Percentiles rank a stretch among this genome's conserved stretches.
These are phyloP conservation scores for Alternaria triticina DNA, from an alignment of 2,329 filamentous ascomycete genomes.

Conservation along the genomic window DNA sequence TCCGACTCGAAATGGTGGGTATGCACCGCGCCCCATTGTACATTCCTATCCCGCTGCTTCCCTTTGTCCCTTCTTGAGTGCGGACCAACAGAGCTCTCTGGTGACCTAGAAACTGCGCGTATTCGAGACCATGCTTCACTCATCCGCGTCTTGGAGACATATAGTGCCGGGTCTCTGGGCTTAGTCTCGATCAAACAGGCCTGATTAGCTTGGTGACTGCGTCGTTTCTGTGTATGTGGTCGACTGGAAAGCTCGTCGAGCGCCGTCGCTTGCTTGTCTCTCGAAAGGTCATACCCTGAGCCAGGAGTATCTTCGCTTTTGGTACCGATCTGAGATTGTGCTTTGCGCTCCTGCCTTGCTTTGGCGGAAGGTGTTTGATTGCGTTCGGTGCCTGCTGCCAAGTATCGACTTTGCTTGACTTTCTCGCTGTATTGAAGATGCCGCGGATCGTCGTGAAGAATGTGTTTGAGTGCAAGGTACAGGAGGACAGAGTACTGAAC, in stretches of 20 bases:
- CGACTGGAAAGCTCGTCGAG: background rate
- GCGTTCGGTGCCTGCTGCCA: background rate
- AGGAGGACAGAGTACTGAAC: conserved; percentile 8
- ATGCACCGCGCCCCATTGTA: conserved; percentile 9
- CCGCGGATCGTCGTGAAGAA: conserved; percentile 13
- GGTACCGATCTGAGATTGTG: background rate
- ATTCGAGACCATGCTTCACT: conserved; percentile 24
- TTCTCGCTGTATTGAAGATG: conserved; percentile 10
- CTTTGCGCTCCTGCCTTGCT: background rate
- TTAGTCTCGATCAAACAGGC: background rate
- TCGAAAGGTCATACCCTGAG: background rate
- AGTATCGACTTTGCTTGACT: background rate
- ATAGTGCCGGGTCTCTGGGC: background rate
- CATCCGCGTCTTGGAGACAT: conserved; percentile 11
- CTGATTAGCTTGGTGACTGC: background rate
- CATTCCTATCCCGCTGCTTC: conserved; percentile 1
- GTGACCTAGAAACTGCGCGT: conserved; percentile 6
- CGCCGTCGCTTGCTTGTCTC: background rate
- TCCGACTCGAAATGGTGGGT: background rate
- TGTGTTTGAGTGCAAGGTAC: conserved; percentile 13
- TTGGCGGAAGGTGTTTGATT: background rate
- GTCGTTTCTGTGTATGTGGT: background rate
- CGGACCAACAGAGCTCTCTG: background rate
- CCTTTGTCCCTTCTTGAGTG: background rate
- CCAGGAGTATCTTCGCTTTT: background rate